phyloP scores from a whole-genome alignment of 768 basidiomycete genomes.

The Clavulina sp. region DNA sequence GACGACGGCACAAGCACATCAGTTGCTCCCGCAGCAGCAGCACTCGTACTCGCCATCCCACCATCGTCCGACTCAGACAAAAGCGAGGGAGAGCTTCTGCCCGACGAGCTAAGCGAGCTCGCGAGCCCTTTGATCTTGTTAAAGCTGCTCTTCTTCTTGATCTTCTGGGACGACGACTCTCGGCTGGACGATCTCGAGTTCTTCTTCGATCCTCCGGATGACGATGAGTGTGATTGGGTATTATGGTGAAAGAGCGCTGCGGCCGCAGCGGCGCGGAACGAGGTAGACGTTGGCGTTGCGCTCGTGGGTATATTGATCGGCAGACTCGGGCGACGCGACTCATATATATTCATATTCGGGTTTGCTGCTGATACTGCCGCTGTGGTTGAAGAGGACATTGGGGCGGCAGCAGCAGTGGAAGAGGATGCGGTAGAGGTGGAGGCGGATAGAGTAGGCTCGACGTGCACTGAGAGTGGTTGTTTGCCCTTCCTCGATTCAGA shows the following conservation, averaged over 20 bases:
- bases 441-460: neutral
- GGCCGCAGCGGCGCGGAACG: too few species aligned
- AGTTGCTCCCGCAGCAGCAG: neutral
- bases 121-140: too few species aligned
- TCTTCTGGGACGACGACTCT: too few species aligned
- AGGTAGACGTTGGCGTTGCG: too few species aligned
- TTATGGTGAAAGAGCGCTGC: conserved; percentile 34
- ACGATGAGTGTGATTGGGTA: conserved; percentile 30
- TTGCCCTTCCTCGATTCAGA: too few species aligned
- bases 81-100: neutral
- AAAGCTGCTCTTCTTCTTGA: too few species aligned
- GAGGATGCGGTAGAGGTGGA: neutral
- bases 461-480: neutral
- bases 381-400: too few species aligned
- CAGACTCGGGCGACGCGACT: conserved; percentile 22
- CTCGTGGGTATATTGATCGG: conserved; percentile 22
- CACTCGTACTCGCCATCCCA: neutral
- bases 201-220: too few species aligned
- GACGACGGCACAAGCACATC: neutral
- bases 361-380: neutral
- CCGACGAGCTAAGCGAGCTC: too few species aligned
- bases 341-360: neutral
- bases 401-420: too few species aligned
- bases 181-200: too few species aligned
- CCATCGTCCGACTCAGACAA: neutral